Percentiles rank a stretch among this genome's conserved stretches.
phyloP scores from a whole-genome alignment of 2,329 filamentous ascomycete genomes.

The Neofusicoccum kwambonambiense region DNA sequence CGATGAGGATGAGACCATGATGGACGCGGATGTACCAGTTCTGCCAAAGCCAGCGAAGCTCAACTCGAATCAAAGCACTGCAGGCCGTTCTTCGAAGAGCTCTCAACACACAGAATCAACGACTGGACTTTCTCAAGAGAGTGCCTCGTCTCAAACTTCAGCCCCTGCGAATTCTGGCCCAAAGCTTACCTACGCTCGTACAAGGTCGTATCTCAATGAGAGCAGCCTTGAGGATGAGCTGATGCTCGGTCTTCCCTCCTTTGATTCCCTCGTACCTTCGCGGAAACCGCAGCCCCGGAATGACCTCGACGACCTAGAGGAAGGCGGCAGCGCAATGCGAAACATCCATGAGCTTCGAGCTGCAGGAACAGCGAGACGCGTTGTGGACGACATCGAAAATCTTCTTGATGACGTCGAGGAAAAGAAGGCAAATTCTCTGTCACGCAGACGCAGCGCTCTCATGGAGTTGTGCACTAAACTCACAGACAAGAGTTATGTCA shows the following conservation, averaged over 20 bases:
- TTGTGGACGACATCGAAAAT: conserved; percentile 55
- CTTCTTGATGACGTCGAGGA: conserved; percentile 61
- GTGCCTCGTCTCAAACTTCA: conserved; percentile 2
- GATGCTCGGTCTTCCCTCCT: conserved; percentile 33
- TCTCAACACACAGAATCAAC: neutral
- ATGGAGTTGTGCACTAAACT: conserved; percentile 57
- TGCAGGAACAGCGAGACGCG: conserved; percentile 57
- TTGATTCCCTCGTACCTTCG: neutral
- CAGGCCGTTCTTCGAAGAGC: neutral
- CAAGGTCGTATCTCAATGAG: conserved; percentile 60
- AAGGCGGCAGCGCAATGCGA: conserved; percentile 46
- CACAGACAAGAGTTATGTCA: conserved; percentile 60
- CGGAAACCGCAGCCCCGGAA: neutral
- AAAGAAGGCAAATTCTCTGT: conserved; percentile 40
- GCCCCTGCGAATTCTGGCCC: conserved; percentile 26
- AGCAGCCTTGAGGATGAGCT: conserved; percentile 40
- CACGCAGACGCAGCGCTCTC: conserved; percentile 53
- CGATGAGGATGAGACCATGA: conserved; percentile 21
- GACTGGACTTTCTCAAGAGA: conserved; percentile 1
- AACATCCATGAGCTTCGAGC: conserved; percentile 63
- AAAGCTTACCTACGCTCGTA: conserved; percentile 59
- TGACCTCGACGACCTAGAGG: conserved; percentile 47
- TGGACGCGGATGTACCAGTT: neutral
- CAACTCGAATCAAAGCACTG: neutral
- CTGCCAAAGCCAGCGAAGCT: neutral